Evolutionary conservation across 192 early-diverging fungal genomes (phyloP).

Genomic region (Umbelopsis isabellina): DNA sequence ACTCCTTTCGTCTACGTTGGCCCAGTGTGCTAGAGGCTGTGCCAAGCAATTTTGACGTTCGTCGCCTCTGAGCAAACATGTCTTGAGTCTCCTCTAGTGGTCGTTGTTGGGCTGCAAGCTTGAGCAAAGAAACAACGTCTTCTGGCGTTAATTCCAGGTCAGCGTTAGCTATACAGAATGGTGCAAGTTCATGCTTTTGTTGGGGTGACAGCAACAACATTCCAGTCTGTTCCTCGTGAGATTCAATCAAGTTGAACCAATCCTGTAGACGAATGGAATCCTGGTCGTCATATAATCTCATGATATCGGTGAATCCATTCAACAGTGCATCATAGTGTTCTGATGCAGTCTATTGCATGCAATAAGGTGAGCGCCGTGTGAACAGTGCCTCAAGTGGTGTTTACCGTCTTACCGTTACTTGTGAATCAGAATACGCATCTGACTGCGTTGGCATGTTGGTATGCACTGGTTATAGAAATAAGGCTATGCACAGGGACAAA

Average conservation of each 20-base stretch:
- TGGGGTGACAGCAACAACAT: neutral
- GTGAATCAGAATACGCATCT: constrained; percentile 8
- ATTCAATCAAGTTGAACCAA: constrained; percentile 15
- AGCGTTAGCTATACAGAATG: constrained; percentile 13
- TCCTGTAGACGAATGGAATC: constrained; percentile 11
- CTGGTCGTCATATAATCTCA: constrained; percentile 3
- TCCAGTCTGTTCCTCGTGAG: constrained; percentile 1
- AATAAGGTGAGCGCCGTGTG: neutral
- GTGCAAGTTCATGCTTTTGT: constrained; percentile 12
- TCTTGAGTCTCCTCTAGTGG: constrained; percentile 4
- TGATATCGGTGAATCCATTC: constrained; percentile 9
- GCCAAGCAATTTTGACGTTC: constrained; percentile 4
- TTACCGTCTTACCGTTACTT: neutral
- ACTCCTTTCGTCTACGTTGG: constrained; percentile 14
- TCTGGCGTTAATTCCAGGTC: constrained; percentile 13
- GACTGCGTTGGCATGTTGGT: constrained; percentile 12
- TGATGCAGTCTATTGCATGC: neutral
- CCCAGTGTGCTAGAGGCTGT: neutral
- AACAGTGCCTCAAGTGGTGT: neutral
- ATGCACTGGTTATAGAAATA: neutral
- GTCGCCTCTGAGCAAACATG: constrained; percentile 4
- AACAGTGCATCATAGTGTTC: constrained; percentile 16
- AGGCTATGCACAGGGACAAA: neutral
- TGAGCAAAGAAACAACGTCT: constrained; percentile 11
- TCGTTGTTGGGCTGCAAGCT: constrained; percentile 13